Evolutionary conservation across 225 moss, liverwort and hornwort genomes (phyloP).

Genomic region (Asterella californica): DNA sequence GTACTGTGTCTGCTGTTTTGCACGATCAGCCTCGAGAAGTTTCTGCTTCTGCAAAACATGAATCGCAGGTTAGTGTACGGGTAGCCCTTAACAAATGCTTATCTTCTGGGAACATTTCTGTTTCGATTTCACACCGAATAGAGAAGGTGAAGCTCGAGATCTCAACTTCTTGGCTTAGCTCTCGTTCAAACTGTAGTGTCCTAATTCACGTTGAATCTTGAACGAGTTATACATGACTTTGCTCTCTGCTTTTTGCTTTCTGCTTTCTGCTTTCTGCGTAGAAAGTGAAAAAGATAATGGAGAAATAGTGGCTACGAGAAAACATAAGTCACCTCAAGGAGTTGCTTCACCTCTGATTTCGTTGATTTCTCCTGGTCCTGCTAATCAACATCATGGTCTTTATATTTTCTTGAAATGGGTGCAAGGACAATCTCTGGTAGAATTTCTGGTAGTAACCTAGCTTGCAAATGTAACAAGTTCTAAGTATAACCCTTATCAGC

Average conservation of each 20-base stretch:
- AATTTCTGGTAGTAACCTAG: not conserved
- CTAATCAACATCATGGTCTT: not conserved
- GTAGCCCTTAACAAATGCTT: not conserved
- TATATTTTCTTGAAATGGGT: not conserved
- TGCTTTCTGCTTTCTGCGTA: too few relatives aligned
- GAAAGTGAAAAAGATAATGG: too few relatives aligned
- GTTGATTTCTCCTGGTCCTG: conserved; percentile 6
- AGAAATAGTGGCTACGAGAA: not conserved
- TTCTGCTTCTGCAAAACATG: conserved; percentile 21
- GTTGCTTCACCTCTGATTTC: not conserved
- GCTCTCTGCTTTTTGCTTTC: too few relatives aligned
- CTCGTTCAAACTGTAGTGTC: too few relatives aligned
- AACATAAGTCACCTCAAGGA: not conserved
- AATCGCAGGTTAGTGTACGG: not conserved
- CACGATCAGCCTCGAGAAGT: conserved; percentile 13
- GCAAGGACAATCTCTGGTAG: not conserved
- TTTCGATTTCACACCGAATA: not conserved
- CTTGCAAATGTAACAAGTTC: not conserved
- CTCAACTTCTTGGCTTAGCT: not conserved
- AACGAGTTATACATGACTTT: too few relatives aligned
- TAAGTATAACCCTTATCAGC: not conserved
- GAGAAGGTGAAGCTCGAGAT: not conserved
- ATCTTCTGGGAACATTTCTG: not conserved
- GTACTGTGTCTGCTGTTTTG: conserved; percentile 21
- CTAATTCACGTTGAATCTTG: too few relatives aligned